These are phyloP conservation scores for Fomitopsis pinicola DNA, from an alignment of 1,284 basidiomycete species.

Conservation along the genomic window DNA sequence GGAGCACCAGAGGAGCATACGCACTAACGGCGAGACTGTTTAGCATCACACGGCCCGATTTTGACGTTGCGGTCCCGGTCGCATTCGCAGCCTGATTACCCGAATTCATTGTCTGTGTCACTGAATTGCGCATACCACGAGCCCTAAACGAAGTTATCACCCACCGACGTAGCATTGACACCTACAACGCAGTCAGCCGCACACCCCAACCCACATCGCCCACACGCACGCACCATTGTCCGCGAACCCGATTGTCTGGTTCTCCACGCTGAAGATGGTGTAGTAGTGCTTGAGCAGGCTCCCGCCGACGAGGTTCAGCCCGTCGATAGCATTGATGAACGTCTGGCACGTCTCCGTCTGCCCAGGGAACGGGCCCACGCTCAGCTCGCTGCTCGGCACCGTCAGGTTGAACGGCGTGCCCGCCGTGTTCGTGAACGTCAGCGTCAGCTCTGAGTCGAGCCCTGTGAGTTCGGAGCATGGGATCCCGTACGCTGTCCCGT, in stretches of 20 bases:
- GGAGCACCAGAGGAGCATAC: background rate
- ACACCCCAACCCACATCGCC: background rate
- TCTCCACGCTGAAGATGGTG: slow-evolving; percentile 47
- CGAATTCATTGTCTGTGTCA: background rate
- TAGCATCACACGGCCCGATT: background rate
- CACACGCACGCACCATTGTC: slow-evolving; percentile 21
- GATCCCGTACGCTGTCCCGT: slow-evolving; percentile 51
- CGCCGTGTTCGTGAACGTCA: slow-evolving; percentile 41
- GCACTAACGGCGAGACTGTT: background rate
- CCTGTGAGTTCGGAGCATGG: slow-evolving; percentile 40
- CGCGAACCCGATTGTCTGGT: slow-evolving; percentile 45
- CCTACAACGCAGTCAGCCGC: background rate
- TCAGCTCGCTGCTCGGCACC: slow-evolving; percentile 49
- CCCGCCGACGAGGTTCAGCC: slow-evolving; percentile 42
- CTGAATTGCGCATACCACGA: background rate
- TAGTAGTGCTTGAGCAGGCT: slow-evolving; percentile 53
- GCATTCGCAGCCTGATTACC: background rate
- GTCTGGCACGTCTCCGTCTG: slow-evolving; percentile 44
- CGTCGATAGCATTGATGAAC: slow-evolving; percentile 49
- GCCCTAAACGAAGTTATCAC: background rate
- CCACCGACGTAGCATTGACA: background rate
- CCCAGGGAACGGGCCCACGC: slow-evolving; percentile 47
- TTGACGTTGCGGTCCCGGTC: background rate
- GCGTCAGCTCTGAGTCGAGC: slow-evolving; percentile 43
- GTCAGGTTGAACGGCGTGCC: slow-evolving; percentile 48